Evolutionary conservation across 495 filamentous ascomycete genomes (phyloP), one percentile per base, ranked within the genome.

Genomic region (Hypomontagnella monticulosa): DNA sequence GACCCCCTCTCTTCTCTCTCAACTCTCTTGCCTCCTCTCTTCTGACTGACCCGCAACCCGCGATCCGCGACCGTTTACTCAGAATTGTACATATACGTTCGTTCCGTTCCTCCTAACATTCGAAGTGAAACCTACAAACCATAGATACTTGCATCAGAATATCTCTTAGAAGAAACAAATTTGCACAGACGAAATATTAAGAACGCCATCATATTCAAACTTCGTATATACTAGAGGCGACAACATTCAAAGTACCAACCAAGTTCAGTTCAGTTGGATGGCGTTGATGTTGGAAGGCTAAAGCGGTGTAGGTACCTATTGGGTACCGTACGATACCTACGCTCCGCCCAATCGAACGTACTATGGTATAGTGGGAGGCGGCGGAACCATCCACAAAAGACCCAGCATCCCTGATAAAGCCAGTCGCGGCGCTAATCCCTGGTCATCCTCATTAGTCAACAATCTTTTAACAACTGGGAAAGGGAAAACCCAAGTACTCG

Each of bases 341-440:
- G 38, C 37, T 52, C 34, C 20, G 10, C 37, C 50, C 10, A 12
- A 14, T 38, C 9, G n/a, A 8, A 46, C 16, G 42, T 46, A 55
- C 34, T 61, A 47, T 37, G 16, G 27, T 18, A 19, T 46, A 40
- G 18, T 32, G 32, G 42, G 48, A 62, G 65, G 65, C 46, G 49
- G 59, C 65, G 65, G 65, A 59, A 63, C 65, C 58, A 62, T 53
- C 48, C 65, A 62, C 65, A 68, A 68, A 68, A 68, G 59, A 63
- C 53, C 65, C 65, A 68, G 50, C 20, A 63, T 59, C 59, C 59
- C 59, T 63, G 65, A 68, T 68, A 68, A 63, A 68, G 65, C 59
- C 59, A 63, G 59, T 63, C 54, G 65, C 65, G 54, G 54, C 19
- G 58, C 53, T 41, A 68, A 68, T 63, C 65, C 65, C 55, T 68